Evolutionary conservation across 1,139 yeast genomes (phyloP).

Genomic region (Arxiozyma slooffiae): DNA sequence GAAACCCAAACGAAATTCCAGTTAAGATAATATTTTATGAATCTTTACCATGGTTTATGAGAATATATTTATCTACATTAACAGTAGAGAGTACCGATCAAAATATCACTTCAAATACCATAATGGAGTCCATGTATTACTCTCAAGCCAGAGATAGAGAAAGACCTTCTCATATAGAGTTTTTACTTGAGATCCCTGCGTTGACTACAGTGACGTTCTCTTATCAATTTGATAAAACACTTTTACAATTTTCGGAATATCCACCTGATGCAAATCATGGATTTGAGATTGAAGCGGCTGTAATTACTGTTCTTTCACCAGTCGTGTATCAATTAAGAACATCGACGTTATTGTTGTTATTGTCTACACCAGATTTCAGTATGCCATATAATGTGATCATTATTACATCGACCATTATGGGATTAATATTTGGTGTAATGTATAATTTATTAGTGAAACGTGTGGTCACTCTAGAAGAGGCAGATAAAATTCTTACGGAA

Average conservation of each 20-base stretch:
- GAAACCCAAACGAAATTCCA: conserved; percentile 47
- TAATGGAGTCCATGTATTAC: conserved; percentile 50
- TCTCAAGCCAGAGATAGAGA: conserved; percentile 71
- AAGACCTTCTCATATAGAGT: conserved; percentile 78
- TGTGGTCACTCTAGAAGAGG: conserved; percentile 69
- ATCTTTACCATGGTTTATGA: conserved; percentile 88
- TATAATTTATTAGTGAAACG: conserved; percentile 70
- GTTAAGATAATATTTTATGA: conserved; percentile 61
- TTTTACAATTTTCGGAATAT: conserved; percentile 78
- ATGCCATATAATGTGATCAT: conserved; percentile 98
- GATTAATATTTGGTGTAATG: conserved; percentile 79
- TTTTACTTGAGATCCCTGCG: conserved; percentile 56
- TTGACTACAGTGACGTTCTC: conserved; percentile 51
- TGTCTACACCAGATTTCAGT: conserved; percentile 96
- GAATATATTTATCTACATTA: conserved; percentile 68
- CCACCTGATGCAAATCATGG: conserved; percentile 99
- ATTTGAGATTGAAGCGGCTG: conserved; percentile 86
- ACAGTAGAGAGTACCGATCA: conserved; percentile 26
- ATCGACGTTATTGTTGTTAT: conserved; percentile 68
- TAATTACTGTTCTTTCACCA: conserved; percentile 45
- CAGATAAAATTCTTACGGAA: conserved; percentile 34
- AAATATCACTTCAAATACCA: conserved; percentile 16
- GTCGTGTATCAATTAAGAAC: conserved; percentile 60
- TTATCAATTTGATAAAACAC: conserved; percentile 78
- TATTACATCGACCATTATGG: conserved; percentile 86